Conservation (phyloP, 306 rosid genomes). For the Begonia loranthoides region DNA sequence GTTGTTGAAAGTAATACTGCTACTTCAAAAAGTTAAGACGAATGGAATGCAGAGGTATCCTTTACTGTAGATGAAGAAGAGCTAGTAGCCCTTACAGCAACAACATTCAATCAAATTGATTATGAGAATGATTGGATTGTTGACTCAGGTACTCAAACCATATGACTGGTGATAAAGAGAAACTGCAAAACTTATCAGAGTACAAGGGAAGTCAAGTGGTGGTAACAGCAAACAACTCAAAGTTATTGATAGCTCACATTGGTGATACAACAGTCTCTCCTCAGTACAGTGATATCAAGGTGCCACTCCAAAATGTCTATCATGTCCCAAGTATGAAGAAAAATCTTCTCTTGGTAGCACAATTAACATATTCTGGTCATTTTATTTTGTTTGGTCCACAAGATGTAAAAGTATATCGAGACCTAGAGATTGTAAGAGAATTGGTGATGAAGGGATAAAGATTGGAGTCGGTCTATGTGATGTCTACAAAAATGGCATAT, state of each 20-base stretch:
- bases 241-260: slow-evolving; percentile 1
- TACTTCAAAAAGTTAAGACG: neutral
- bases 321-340: neutral
- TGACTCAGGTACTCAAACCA: neutral
- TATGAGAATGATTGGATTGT: neutral
- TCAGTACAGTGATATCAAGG: neutral
- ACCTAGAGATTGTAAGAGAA: neutral
- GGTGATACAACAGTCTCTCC: neutral
- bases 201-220: neutral
- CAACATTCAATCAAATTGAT: neutral
- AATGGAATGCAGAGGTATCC: neutral
- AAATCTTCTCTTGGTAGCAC: neutral
- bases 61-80: neutral
- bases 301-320: neutral
- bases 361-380: neutral
- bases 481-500: neutral
- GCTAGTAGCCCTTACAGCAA: slow-evolving; percentile 1
- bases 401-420: slow-evolving; percentile 4
- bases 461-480: neutral
- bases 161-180: slow-evolving; percentile 2
- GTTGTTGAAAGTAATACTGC: neutral
- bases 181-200: neutral
- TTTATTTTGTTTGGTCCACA: slow-evolving; percentile 1
- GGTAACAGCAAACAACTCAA: slow-evolving; percentile 1
- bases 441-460: neutral